These are phyloP conservation scores for Russula sp. DNA, from an alignment of 768 basidiomycete genomes.

Conservation along the genomic window DNA sequence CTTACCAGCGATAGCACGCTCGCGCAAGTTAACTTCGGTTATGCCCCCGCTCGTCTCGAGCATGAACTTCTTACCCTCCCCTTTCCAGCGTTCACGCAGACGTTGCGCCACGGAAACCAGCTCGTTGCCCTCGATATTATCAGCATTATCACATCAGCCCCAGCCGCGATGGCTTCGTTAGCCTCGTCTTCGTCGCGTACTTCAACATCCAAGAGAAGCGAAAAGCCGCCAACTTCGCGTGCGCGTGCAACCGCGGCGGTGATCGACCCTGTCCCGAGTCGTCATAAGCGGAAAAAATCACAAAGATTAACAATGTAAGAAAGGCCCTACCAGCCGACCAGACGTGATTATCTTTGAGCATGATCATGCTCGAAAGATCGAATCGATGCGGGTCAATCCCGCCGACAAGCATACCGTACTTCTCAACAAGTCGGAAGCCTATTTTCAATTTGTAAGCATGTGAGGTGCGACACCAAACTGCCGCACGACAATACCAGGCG, in stretches of 20 bases:
- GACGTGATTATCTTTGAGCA: slow-evolving; percentile 99
- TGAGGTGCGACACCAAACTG: background rate
- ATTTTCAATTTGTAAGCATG: background rate
- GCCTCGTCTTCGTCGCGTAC: slow-evolving; percentile 86
- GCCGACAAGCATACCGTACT: slow-evolving; percentile 97
- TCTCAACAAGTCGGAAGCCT: slow-evolving; percentile 96
- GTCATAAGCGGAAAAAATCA: slow-evolving; percentile 39
- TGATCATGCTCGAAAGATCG: slow-evolving; percentile 98
- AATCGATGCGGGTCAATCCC: slow-evolving; percentile 95
- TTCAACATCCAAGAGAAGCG: slow-evolving; percentile 84
- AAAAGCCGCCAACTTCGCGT: slow-evolving; percentile 89
- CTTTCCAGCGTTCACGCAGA: slow-evolving; percentile 76
- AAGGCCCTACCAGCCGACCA: slow-evolving; percentile 93
- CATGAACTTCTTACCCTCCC: slow-evolving; percentile 69
- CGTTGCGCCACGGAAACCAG: slow-evolving; percentile 63
- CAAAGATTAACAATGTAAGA: background rate
- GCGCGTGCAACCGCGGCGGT: slow-evolving; percentile 39
- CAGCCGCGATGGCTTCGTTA: slow-evolving; percentile 94
- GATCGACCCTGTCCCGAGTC: background rate
- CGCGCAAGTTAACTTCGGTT: slow-evolving; percentile 80
- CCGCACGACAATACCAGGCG: background rate
- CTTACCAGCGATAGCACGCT: slow-evolving; percentile 79
- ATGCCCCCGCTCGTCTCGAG: slow-evolving; percentile 96
- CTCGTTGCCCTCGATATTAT: slow-evolving; percentile 63
- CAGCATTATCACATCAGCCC: slow-evolving; percentile 86